A percentile compares a stretch with the other conserved stretches of the same genome.
phyloP scores from a whole-genome alignment of 192 early-diverging fungal species.

The Backusella psychrophila region DNA sequence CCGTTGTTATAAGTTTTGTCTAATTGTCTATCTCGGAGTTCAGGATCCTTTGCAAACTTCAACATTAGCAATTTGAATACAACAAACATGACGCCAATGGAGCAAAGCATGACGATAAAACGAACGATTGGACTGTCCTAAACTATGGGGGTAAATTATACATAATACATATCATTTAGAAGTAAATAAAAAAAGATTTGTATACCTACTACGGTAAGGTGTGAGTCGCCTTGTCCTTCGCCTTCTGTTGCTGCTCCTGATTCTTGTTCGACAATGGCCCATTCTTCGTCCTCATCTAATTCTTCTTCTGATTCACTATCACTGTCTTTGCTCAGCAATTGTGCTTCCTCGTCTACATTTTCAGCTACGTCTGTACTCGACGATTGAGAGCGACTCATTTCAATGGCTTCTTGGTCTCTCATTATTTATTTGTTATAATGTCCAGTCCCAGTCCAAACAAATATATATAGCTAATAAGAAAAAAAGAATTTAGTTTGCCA shows the following conservation, averaged over 20 bases:
- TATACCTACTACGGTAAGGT: neutral
- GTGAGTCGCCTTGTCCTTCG: neutral
- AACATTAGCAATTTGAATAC: slow-evolving; percentile 1
- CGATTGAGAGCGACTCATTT: slow-evolving; percentile 1
- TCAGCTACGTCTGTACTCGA: neutral
- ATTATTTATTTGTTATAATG: neutral
- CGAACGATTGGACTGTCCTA: slow-evolving; percentile 13
- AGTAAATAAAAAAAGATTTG: neutral
- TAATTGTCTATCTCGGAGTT: neutral
- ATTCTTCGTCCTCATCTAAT: slow-evolving; percentile 10
- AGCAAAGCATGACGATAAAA: neutral
- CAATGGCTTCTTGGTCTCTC: slow-evolving; percentile 1
- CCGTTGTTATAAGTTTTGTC: slow-evolving; percentile 54
- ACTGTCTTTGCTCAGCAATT: neutral
- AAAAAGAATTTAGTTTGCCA: neutral
- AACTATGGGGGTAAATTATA: neutral
- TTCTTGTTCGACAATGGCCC: slow-evolving; percentile 8
- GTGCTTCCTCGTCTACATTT: neutral
- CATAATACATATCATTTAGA: neutral
- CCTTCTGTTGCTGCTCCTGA: neutral
- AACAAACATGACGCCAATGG: slow-evolving; percentile 7
- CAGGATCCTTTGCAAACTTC: neutral
- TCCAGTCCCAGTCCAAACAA: neutral
- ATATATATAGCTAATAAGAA: neutral
- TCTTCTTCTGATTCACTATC: neutral